Evolutionary conservation across 768 basidiomycete genomes (phyloP).

Genomic region (Astraeus odoratus): DNA sequence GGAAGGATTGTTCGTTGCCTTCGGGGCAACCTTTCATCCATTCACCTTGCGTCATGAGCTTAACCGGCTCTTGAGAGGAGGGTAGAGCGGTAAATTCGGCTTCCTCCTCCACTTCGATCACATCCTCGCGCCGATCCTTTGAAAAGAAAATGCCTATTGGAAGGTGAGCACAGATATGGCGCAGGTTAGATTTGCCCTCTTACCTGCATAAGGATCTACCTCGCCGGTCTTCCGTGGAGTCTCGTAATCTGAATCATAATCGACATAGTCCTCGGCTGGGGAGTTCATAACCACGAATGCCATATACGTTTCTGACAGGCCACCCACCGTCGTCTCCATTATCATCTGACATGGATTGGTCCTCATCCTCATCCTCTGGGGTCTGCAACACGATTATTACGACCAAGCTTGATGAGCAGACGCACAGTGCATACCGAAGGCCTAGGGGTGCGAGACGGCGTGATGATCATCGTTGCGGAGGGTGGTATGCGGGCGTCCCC

Average conservation of each 20-base stretch:
- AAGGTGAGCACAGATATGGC: constrained; percentile 7
- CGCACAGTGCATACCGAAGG: constrained; percentile 13
- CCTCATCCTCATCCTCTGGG: constrained; percentile 48
- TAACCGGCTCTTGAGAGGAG: constrained; percentile 39
- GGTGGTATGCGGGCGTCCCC: constrained; percentile 45
- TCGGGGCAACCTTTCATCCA: constrained; percentile 99
- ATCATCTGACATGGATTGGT: constrained; percentile 26
- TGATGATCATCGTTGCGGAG: constrained; percentile 17
- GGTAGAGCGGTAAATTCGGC: constrained; percentile 45
- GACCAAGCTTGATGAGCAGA: neutral
- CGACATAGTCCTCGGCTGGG: constrained; percentile 53
- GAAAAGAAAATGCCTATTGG: constrained; percentile 84
- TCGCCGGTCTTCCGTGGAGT: constrained; percentile 39
- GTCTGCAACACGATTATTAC: constrained; percentile 35
- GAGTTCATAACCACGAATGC: neutral
- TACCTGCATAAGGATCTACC: constrained; percentile 88
- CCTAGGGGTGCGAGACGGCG: constrained; percentile 22
- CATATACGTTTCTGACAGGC: neutral
- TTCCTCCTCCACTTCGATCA: constrained; percentile 86
- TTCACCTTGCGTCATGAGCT: constrained; percentile 79
- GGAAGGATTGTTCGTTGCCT: constrained; percentile 81
- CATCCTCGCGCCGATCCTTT: constrained; percentile 86
- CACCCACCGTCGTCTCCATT: constrained; percentile 47
- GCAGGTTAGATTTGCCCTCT: constrained; percentile 7
- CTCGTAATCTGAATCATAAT: constrained; percentile 81